Conservation (phyloP, 768 basidiomycete genomes). For the Amanita exitialis region DNA sequence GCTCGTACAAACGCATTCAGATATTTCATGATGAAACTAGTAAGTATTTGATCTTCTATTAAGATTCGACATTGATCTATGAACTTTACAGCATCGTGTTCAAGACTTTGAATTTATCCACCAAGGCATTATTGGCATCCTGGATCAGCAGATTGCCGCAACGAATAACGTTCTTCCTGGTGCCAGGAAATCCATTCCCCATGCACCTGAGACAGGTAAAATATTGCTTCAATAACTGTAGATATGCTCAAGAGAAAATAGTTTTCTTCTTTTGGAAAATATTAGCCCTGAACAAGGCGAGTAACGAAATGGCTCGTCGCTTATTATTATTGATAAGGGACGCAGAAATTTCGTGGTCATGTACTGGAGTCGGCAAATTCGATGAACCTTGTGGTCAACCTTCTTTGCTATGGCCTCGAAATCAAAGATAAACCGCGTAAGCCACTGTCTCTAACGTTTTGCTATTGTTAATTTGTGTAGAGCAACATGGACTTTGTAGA, state of each 20-base stretch:
- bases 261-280: slow-evolving; percentile 87
- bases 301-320: slow-evolving; percentile 5
- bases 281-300: slow-evolving; percentile 86
- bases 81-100: slow-evolving; percentile 59
- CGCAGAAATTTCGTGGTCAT: slow-evolving; percentile 81
- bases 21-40: slow-evolving; percentile 87
- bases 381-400: slow-evolving; percentile 66
- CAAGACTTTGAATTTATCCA: slow-evolving; percentile 85
- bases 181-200: slow-evolving; percentile 73
- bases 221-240: slow-evolving; percentile 7
- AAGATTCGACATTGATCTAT: slow-evolving; percentile 7
- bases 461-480: slow-evolving; percentile 27
- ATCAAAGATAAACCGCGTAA: slow-evolving; percentile 91
- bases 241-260: slow-evolving; percentile 16
- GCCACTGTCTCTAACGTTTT: slow-evolving; percentile 15
- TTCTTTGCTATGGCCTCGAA: slow-evolving; percentile 75
- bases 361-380: slow-evolving; percentile 73
- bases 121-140: slow-evolving; percentile 54
- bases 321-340: background rate
- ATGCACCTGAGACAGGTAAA: slow-evolving; percentile 76
- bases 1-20: slow-evolving; percentile 79
- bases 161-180: slow-evolving; percentile 75
- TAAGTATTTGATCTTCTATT: slow-evolving; percentile 21
- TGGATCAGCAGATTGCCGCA: slow-evolving; percentile 69
- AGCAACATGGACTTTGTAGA: slow-evolving; percentile 86